Evolutionary conservation across 768 basidiomycete species (phyloP).

Genomic region (Russula dissimulans): DNA sequence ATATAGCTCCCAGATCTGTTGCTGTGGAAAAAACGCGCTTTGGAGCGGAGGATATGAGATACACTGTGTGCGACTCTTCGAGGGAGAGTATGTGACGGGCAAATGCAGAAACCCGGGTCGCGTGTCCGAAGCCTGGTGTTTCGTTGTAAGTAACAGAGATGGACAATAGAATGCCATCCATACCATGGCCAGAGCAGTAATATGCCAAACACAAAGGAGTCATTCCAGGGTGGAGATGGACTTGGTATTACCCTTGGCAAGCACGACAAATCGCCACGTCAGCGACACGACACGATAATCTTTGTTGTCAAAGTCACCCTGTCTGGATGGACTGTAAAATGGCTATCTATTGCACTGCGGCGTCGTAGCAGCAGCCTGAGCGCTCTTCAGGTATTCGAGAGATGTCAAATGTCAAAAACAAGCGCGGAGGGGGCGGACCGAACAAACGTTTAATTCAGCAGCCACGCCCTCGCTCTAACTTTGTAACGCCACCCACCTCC

Average conservation of each 20-base stretch:
- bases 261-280: not conserved
- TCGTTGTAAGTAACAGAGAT: not conserved
- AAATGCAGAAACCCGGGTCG: conserved; percentile 73
- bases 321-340: too few relatives aligned
- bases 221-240: not conserved
- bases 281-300: not conserved
- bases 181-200: conserved; percentile 72
- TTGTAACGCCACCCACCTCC: too few relatives aligned
- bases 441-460: too few relatives aligned
- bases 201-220: conserved; percentile 40
- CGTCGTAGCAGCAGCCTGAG: too few relatives aligned
- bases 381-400: too few relatives aligned
- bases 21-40: conserved; percentile 60
- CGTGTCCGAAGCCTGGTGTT: conserved; percentile 64
- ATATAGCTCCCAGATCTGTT: conserved; percentile 50
- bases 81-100: conserved; percentile 48
- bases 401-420: too few relatives aligned
- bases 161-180: not conserved
- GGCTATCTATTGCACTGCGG: too few relatives aligned
- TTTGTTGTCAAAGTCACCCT: too few relatives aligned
- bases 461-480: too few relatives aligned
- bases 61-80: conserved; percentile 36
- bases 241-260: not conserved
- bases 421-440: too few relatives aligned
- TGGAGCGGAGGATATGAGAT: conserved; percentile 70